Conservation (phyloP, 495 filamentous ascomycete genomes). For the Friedmanniomyces simplex region DNA sequence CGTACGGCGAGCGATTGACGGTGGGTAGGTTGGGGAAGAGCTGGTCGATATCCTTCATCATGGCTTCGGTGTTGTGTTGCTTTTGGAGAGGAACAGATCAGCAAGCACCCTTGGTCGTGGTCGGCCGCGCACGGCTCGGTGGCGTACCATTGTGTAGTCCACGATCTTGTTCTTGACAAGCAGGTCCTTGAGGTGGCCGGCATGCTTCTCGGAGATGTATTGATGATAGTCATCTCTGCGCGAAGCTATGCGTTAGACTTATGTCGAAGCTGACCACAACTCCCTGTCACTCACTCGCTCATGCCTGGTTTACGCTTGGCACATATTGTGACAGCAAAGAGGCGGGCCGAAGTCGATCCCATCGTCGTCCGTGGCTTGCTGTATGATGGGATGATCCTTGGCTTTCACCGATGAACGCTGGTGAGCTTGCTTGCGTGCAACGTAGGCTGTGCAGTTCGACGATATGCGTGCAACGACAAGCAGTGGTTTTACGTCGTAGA, state of each 20-base stretch:
- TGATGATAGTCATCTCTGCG: conserved; percentile 34
- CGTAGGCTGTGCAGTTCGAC: too few relatives aligned
- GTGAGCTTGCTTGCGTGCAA: too few relatives aligned
- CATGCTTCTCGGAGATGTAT: conserved; percentile 31
- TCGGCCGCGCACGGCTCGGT: too few relatives aligned
- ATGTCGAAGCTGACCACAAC: background rate
- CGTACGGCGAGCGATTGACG: conserved; percentile 21
- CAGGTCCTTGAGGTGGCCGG: conserved; percentile 20
- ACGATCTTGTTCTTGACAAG: conserved; percentile 25
- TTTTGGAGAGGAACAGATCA: background rate
- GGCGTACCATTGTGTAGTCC: conserved; percentile 21
- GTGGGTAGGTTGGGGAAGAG: conserved; percentile 21
- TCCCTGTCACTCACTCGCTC: conserved; percentile 21
- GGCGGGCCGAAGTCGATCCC: background rate
- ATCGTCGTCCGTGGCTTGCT: background rate
- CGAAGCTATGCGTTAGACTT: too few relatives aligned
- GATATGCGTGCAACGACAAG: too few relatives aligned
- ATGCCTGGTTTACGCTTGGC: conserved; percentile 23
- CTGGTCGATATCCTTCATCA: conserved; percentile 16
- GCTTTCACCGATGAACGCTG: too few relatives aligned
- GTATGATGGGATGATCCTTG: too few relatives aligned
- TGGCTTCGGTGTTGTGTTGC: conserved; percentile 22
- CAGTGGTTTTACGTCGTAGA: background rate
- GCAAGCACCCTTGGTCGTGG: too few relatives aligned
- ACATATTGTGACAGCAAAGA: conserved; percentile 34